Conservation (phyloP, 129 eudicot genomes). For the Smallanthus sonchifolius region DNA sequence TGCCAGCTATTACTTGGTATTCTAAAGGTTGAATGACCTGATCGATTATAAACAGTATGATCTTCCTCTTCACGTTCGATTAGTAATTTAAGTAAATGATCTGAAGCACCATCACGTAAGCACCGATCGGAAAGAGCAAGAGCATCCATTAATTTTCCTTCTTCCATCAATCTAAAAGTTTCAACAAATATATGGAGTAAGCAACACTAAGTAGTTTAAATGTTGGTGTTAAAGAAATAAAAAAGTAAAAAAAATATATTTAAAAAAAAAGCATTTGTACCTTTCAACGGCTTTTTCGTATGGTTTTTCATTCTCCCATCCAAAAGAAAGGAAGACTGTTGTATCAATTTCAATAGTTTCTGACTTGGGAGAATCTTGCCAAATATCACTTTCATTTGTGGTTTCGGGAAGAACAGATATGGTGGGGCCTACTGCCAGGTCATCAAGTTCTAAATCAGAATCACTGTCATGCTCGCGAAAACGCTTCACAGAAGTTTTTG, state of each 20-base stretch:
- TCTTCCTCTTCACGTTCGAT: slow-evolving; percentile 74
- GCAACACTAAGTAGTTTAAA: slow-evolving; percentile 4
- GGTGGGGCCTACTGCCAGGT: slow-evolving; percentile 41
- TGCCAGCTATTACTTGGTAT: slow-evolving; percentile 89
- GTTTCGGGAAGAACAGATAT: slow-evolving; percentile 38
- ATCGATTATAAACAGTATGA: slow-evolving; percentile 30
- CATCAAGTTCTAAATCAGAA: slow-evolving; percentile 87
- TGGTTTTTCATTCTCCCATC: slow-evolving; percentile 96
- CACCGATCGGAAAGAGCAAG: slow-evolving; percentile 98
- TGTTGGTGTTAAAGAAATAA: neutral
- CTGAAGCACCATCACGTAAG: slow-evolving; percentile 89
- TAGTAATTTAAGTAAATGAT: slow-evolving; percentile 71
- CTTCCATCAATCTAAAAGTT: slow-evolving; percentile 66
- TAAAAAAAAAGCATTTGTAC: slow-evolving; percentile 19
- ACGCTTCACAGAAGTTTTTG: slow-evolving; percentile 65
- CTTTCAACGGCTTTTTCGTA: slow-evolving; percentile 89
- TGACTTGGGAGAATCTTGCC: slow-evolving; percentile 54
- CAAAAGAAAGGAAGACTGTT: slow-evolving; percentile 77
- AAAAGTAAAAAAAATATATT: neutral
- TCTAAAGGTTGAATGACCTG: slow-evolving; percentile 35
- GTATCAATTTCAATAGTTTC: slow-evolving; percentile 53
- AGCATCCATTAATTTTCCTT: slow-evolving; percentile 92
- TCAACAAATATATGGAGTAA: slow-evolving; percentile 8
- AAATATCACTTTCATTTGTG: slow-evolving; percentile 45
- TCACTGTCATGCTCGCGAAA: slow-evolving; percentile 82